Evolutionary conservation across 176 grass and related monocot species (phyloP).

Genomic region (Elymus sibiricus): DNA sequence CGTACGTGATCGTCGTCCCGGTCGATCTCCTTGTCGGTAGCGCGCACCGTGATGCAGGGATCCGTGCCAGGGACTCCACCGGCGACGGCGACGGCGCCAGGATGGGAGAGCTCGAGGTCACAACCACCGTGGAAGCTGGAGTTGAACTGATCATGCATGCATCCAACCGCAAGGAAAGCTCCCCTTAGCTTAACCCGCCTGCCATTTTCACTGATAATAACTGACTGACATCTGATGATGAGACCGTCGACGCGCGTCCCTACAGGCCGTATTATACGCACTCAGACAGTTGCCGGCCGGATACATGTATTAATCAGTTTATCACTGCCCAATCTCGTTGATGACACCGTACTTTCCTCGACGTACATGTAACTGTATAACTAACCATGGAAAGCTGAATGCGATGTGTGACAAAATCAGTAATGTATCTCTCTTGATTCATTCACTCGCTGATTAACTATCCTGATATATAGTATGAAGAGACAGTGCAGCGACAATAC

Average conservation of each 20-base stretch:
- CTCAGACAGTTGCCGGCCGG: constrained; percentile 47
- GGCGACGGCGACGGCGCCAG: constrained; percentile 43
- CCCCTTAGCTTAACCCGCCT: neutral
- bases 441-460: neutral
- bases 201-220: constrained; percentile 1
- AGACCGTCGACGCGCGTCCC: constrained; percentile 43
- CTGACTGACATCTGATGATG: constrained; percentile 10
- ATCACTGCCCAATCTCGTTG: constrained; percentile 1
- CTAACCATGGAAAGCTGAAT: no score
- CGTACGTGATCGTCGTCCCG: neutral
- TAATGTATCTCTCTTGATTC: neutral
- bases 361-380: neutral
- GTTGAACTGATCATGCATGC: constrained; percentile 43
- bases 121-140: constrained; percentile 54
- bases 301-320: neutral
- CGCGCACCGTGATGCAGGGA: constrained; percentile 14
- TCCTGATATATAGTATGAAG: neutral
- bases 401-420: no score
- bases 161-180: constrained; percentile 10
- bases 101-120: constrained; percentile 34
- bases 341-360: neutral
- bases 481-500: neutral
- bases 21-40: constrained; percentile 19
- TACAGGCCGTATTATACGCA: constrained; percentile 17
- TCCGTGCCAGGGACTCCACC: constrained; percentile 44